Percentiles rank a stretch among this genome's conserved stretches.
These are phyloP conservation scores for Pichia sp. DNA, from an alignment of 1,139 yeast genomes.

Conservation along the genomic window DNA sequence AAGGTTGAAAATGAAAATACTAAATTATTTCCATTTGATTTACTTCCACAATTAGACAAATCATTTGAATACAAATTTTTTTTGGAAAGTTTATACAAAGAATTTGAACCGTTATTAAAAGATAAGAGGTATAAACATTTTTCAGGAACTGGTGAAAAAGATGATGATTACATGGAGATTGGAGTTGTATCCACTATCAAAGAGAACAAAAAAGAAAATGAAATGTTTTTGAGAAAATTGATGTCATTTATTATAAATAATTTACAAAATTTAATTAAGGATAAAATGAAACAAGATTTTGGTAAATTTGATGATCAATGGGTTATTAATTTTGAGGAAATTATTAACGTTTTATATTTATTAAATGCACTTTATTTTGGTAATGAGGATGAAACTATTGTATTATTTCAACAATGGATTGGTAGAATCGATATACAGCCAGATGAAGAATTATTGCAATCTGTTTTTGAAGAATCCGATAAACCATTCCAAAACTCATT, in stretches of 20 bases:
- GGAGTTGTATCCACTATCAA: conserved; percentile 26
- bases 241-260: conserved; percentile 19
- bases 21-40: conserved; percentile 35
- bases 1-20: conserved; percentile 24
- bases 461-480: conserved; percentile 29
- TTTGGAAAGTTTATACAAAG: conserved; percentile 23
- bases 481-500: conserved; percentile 41
- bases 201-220: conserved; percentile 19
- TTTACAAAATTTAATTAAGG: conserved; percentile 21
- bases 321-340: conserved; percentile 41
- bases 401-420: conserved; percentile 51
- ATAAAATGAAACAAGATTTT: conserved; percentile 15
- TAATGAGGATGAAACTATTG: conserved; percentile 40
- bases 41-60: conserved; percentile 34
- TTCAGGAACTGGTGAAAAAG: conserved; percentile 14
- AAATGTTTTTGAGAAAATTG: conserved; percentile 18
- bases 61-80: conserved; percentile 35
- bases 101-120: conserved; percentile 27
- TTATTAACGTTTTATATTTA: conserved; percentile 50
- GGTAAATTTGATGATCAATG: conserved; percentile 18
- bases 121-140: conserved; percentile 24
- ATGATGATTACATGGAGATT: conserved; percentile 23
- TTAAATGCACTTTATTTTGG: conserved; percentile 50
- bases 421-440: conserved; percentile 63
- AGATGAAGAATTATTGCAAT: conserved; percentile 40